Base-by-base conservation (phyloP, 1,284 basidiomycete species). In the Trichosporon sp. region DNA sequence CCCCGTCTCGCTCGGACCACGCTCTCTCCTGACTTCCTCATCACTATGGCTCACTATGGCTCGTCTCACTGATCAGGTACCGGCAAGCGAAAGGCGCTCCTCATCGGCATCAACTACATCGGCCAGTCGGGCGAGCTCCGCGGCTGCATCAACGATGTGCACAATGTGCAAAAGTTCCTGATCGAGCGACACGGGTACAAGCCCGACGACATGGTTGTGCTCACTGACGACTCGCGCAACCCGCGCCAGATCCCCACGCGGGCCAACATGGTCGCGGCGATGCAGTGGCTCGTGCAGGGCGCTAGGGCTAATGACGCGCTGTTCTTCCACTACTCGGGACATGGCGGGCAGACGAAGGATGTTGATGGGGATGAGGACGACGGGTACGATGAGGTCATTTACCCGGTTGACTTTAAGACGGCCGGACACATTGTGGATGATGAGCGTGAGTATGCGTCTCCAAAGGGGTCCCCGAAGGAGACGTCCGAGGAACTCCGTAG, bases 101-200 rank as follows among this genome's bases (percentile, higher is more conserved):
- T 75, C 23, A 74, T 76, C 60, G 77, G 78, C 14, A 76, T 94
- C 76, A 94, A 95, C 81, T 95, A 95, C 77, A 73, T 86, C 62
- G 86, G 88, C 2, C 85, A 87, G 67, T 74, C 78, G 4, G 84
- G 82, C 8, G 86, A 88, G 72, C 80, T 95, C 34, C 81, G 82
- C 29, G 92, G 93, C 1, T 95, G 93, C 72, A 91, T 94, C 78
- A 94, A 95, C 76, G 93, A 96, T 71, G 92, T 87, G 0, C 81
- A 84, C 54, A 93, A 93, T 74, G 86, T 95, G 62, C 82, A 86
- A 70, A 74, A 82, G 9, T 95, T 95, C 81, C 81, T 95, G 32
- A 83, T 83, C 88, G 88, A 81, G 31, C 80, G 85, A 11, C 91
- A 84, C 78, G 84, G 86, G 13, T 96, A 95, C 79, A 86, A 84